Evolutionary conservation across 495 filamentous ascomycete genomes (phyloP).

Genomic region (Podospora appendiculata): DNA sequence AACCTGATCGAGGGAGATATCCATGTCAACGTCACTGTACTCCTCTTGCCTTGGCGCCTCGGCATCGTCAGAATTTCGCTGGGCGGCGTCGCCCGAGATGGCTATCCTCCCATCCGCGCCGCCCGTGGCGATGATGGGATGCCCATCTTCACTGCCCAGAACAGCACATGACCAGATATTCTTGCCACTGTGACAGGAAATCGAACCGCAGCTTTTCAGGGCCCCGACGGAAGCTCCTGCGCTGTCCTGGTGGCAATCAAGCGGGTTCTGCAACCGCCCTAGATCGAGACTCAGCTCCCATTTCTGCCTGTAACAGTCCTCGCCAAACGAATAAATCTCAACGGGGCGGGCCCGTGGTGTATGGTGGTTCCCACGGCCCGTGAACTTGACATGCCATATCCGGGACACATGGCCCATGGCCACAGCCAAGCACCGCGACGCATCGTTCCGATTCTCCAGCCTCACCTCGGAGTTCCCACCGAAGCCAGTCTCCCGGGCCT

Average conservation of each 20-base stretch:
- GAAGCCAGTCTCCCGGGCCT: constrained; percentile 45
- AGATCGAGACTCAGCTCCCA: constrained; percentile 51
- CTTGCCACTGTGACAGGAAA: constrained; percentile 69
- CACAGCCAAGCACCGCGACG: constrained; percentile 45
- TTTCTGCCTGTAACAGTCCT: constrained; percentile 64
- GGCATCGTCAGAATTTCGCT: neutral
- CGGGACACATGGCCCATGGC: constrained; percentile 81
- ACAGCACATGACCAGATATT: constrained; percentile 79
- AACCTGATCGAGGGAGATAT: constrained; percentile 13
- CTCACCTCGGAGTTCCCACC: constrained; percentile 21
- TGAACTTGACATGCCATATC: constrained; percentile 78
- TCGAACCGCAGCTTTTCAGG: constrained; percentile 45
- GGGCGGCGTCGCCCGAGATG: constrained; percentile 22
- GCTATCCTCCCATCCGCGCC: constrained; percentile 70
- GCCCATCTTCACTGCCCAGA: constrained; percentile 12
- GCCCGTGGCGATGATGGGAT: constrained; percentile 60
- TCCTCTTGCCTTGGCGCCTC: too few species aligned
- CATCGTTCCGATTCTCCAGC: constrained; percentile 9
- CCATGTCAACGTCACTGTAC: constrained; percentile 10
- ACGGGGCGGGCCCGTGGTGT: constrained; percentile 5
- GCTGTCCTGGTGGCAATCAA: neutral
- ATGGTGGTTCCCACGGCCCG: constrained; percentile 8
- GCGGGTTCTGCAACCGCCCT: constrained; percentile 1
- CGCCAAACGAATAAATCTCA: constrained; percentile 64
- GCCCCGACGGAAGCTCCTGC: constrained; percentile 13